Conservation (phyloP, 2,329 filamentous ascomycete species). For the Epichloe gansuensis region DNA sequence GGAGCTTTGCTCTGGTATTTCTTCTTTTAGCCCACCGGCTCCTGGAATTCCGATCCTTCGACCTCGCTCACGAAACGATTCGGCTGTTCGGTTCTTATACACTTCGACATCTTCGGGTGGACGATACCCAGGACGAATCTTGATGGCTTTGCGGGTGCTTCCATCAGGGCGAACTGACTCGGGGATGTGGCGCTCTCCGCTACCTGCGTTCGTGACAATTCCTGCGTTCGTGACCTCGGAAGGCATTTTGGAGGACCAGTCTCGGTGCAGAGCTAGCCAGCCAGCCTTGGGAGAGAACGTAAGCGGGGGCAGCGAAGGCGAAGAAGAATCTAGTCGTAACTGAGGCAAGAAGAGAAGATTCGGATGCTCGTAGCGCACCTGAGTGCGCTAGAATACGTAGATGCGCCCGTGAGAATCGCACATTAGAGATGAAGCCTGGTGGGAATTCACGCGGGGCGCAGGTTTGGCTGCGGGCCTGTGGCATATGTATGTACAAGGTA, state of each 20-base stretch:
- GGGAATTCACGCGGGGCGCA: neutral
- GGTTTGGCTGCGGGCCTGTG: neutral
- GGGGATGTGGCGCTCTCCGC: conserved; percentile 80
- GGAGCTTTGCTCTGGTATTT: conserved; percentile 33
- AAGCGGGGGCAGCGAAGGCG: no score
- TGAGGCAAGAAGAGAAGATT: neutral
- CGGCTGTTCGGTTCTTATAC: conserved; percentile 86
- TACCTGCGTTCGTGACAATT: conserved; percentile 63
- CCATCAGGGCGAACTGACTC: conserved; percentile 79
- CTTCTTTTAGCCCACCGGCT: conserved; percentile 46
- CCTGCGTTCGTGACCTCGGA: conserved; percentile 49
- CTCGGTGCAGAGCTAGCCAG: neutral
- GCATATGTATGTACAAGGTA: neutral
- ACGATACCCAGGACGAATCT: conserved; percentile 82
- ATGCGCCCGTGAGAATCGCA: neutral
- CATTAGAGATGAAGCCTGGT: neutral
- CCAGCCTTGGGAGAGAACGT: neutral
- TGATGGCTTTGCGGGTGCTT: conserved; percentile 85
- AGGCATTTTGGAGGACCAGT: conserved; percentile 26
- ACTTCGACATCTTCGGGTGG: conserved; percentile 92
- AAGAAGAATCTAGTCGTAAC: neutral
- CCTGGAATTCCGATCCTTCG: conserved; percentile 56
- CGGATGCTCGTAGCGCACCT: neutral
- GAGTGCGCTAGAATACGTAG: neutral
- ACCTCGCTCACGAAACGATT: conserved; percentile 68